phyloP scores from a whole-genome alignment of 345 rosid genomes.

The Boechera divaricarpa region DNA sequence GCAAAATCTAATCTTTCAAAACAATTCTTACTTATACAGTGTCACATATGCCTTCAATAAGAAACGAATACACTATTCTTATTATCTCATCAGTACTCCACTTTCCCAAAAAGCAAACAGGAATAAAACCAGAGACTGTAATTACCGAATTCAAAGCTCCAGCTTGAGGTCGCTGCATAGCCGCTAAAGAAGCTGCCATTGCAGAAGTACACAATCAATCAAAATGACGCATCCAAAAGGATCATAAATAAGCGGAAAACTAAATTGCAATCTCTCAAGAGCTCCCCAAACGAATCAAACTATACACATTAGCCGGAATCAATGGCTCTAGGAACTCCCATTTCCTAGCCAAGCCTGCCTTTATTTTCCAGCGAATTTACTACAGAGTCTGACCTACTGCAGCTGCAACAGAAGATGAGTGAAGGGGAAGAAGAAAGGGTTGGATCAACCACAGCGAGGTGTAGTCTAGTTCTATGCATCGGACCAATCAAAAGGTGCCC shows the following conservation, averaged over 20 bases:
- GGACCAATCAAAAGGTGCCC: conserved; percentile 45
- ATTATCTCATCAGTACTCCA: conserved; percentile 11
- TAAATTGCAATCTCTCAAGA: conserved; percentile 3
- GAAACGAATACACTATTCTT: conserved; percentile 7
- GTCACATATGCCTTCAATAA: neutral
- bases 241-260: neutral
- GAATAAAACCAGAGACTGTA: neutral
- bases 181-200: conserved; percentile 85
- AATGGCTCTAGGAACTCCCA: conserved; percentile 5
- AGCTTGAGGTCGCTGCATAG: conserved; percentile 71
- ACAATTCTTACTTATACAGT: neutral
- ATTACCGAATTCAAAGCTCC: conserved; percentile 76
- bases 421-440: conserved; percentile 28
- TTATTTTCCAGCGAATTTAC: neutral
- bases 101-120: conserved; percentile 15
- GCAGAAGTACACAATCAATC: conserved; percentile 33
- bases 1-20: conserved; percentile 10
- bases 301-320: conserved; percentile 35
- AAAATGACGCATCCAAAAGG: conserved; percentile 10
- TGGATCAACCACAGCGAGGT: conserved; percentile 38
- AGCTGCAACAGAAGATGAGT: conserved; percentile 36
- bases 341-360: neutral
- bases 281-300: conserved; percentile 11
- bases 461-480: conserved; percentile 35
- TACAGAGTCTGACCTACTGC: conserved; percentile 51